A percentile compares a stretch with the other conserved stretches of the same genome.
Evolutionary conservation across 129 eudicot species (phyloP).

Genomic region (Tagetes erecta): DNA sequence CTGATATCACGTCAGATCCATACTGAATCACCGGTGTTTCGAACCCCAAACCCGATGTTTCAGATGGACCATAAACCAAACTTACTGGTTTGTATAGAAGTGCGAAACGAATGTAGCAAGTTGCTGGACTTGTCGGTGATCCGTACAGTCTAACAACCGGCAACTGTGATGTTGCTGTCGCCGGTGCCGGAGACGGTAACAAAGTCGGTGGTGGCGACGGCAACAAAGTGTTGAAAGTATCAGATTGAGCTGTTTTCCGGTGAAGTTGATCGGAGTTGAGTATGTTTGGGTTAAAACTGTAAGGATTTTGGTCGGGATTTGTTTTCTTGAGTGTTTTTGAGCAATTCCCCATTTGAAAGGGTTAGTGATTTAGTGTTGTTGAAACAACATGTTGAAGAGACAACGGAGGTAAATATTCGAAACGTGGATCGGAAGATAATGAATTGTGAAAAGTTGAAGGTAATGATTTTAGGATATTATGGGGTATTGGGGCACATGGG

Average conservation of each 20-base stretch:
- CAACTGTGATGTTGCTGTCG: slow-evolving; percentile 1
- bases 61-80: slow-evolving; percentile 53
- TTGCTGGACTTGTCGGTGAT: slow-evolving; percentile 49
- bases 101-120: slow-evolving; percentile 72
- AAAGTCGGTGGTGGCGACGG: background rate
- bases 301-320: slow-evolving; percentile 30
- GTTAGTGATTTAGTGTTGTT: slow-evolving; percentile 12
- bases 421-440: slow-evolving; percentile 36
- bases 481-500: slow-evolving; percentile 21
- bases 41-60: slow-evolving; percentile 39
- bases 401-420: slow-evolving; percentile 24
- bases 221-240: background rate
- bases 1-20: slow-evolving; percentile 65
- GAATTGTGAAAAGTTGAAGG: background rate
- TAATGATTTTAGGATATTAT: slow-evolving; percentile 10
- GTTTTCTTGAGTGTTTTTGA: slow-evolving; percentile 41
- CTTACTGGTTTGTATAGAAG: slow-evolving; percentile 72
- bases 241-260: slow-evolving; percentile 24
- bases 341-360: slow-evolving; percentile 58
- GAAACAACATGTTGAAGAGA: slow-evolving; percentile 28
- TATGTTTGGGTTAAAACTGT: slow-evolving; percentile 17
- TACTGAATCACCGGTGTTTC: slow-evolving; percentile 55
- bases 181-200: slow-evolving; percentile 2
- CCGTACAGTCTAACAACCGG: slow-evolving; percentile 68
- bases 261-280: slow-evolving; percentile 6